phyloP scores from a whole-genome alignment of 495 filamentous ascomycete genomes.

The Hyaloscypha finlandica region DNA sequence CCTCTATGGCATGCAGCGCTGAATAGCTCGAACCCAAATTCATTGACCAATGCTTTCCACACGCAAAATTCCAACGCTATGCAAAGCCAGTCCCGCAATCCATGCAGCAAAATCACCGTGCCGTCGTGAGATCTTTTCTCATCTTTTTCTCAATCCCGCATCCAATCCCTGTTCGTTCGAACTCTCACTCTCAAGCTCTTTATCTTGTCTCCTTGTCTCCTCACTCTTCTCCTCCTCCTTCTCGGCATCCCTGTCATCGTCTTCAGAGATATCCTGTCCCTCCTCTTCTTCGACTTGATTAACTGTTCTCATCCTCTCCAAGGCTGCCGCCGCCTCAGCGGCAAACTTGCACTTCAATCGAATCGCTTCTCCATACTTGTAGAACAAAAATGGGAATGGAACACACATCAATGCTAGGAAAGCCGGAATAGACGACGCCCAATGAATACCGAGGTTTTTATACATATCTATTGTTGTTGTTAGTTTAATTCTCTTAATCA shows the following conservation, averaged over 20 bases:
- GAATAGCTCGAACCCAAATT: neutral
- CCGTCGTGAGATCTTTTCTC: neutral
- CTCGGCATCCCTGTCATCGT: neutral
- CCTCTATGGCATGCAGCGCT: neutral
- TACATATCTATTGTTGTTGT: constrained; percentile 56
- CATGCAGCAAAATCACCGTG: neutral
- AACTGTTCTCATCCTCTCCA: constrained; percentile 40
- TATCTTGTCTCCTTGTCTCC: neutral
- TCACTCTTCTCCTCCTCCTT: neutral
- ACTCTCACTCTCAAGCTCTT: neutral
- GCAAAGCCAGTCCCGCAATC: neutral
- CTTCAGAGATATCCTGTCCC: neutral
- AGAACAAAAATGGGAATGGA: constrained; percentile 57
- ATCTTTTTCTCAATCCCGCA: neutral
- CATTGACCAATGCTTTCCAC: neutral
- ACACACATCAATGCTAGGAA: constrained; percentile 71
- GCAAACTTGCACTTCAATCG: constrained; percentile 75
- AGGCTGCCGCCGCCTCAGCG: constrained; percentile 58
- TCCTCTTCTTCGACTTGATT: constrained; percentile 2
- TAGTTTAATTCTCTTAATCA: constrained; percentile 21
- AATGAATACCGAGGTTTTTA: constrained; percentile 59
- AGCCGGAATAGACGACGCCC: constrained; percentile 70
- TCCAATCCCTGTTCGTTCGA: neutral
- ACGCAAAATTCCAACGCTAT: neutral
- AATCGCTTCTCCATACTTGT: constrained; percentile 70